These are phyloP conservation scores for Curvularia sp. DNA, from an alignment of 2,329 filamentous ascomycete species.

Conservation along the genomic window DNA sequence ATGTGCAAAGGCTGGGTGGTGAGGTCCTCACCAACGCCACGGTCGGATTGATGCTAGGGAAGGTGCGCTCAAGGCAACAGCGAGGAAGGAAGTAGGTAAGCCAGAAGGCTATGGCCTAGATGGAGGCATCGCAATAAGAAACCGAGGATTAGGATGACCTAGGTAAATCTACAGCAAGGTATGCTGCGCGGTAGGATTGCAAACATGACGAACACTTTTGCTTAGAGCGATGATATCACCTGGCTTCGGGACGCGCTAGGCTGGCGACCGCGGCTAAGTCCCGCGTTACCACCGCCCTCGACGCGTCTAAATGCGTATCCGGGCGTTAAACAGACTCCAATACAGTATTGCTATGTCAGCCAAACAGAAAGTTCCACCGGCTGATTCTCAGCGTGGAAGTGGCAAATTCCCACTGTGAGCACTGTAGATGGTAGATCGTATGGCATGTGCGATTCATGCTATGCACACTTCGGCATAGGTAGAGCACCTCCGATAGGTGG, in stretches of 20 bases:
- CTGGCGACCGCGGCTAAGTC: conserved; percentile 20
- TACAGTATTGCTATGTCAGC: neutral
- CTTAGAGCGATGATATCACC: conserved; percentile 32
- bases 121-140: neutral
- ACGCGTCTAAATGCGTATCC: neutral
- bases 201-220: conserved; percentile 10
- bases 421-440: too few relatives aligned
- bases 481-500: neutral
- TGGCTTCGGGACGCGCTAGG: conserved; percentile 24
- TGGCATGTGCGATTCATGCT: neutral
- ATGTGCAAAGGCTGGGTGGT: neutral
- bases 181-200: conserved; percentile 4
- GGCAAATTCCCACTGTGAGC: neutral
- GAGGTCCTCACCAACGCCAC: conserved; percentile 2
- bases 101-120: neutral
- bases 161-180: neutral
- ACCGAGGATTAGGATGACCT: neutral
- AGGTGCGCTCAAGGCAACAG: conserved; percentile 28
- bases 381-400: neutral
- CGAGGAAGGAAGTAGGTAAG: conserved; percentile 1
- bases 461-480: neutral
- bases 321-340: neutral
- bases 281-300: conserved; percentile 10
- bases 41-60: neutral
- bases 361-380: neutral